Percentiles rank a stretch among this genome's conserved stretches.
phyloP scores from a whole-genome alignment of 352 stramenopile genomes.

The Globisporangium echinulatum region DNA sequence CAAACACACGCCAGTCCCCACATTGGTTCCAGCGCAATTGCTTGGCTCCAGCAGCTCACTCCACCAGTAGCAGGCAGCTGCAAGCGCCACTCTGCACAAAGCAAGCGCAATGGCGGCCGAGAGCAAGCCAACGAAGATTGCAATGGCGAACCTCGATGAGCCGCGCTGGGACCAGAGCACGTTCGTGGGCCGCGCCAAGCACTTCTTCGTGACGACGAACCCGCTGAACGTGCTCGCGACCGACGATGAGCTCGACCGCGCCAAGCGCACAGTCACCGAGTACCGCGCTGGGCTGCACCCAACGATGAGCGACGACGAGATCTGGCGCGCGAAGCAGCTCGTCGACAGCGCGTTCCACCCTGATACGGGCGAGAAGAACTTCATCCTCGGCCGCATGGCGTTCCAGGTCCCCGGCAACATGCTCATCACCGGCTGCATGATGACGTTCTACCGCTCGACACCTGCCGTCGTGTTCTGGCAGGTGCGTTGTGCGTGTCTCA shows the following conservation, averaged over 20 bases:
- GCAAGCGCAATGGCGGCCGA: not conserved
- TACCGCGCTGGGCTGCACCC: constrained; percentile 40
- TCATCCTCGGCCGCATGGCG: constrained; percentile 78
- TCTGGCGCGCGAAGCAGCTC: constrained; percentile 83
- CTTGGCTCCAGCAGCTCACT: too few relatives aligned
- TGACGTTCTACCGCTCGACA: constrained; percentile 80
- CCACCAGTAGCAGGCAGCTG: too few relatives aligned
- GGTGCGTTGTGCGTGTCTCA: constrained; percentile 6
- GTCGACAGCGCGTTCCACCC: constrained; percentile 87
- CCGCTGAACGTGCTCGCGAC: constrained; percentile 74
- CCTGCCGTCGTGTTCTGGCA: constrained; percentile 85
- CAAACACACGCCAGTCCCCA: too few relatives aligned
- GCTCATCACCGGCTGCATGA: constrained; percentile 84
- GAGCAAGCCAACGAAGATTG: not conserved
- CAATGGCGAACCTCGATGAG: constrained; percentile 45
- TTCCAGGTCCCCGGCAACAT: constrained; percentile 88
- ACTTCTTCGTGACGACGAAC: constrained; percentile 88
- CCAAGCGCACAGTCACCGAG: constrained; percentile 65
- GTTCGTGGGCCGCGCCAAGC: constrained; percentile 65
- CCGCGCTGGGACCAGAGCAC: constrained; percentile 82
- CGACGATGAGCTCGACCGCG: constrained; percentile 63
- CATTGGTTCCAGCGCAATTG: too few relatives aligned
- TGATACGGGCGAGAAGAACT: constrained; percentile 88
- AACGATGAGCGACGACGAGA: constrained; percentile 49
- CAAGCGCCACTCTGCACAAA: too few relatives aligned